These are phyloP conservation scores for Beta corolliflora DNA, from an alignment of 179 eudicot species.

Conservation along the genomic window DNA sequence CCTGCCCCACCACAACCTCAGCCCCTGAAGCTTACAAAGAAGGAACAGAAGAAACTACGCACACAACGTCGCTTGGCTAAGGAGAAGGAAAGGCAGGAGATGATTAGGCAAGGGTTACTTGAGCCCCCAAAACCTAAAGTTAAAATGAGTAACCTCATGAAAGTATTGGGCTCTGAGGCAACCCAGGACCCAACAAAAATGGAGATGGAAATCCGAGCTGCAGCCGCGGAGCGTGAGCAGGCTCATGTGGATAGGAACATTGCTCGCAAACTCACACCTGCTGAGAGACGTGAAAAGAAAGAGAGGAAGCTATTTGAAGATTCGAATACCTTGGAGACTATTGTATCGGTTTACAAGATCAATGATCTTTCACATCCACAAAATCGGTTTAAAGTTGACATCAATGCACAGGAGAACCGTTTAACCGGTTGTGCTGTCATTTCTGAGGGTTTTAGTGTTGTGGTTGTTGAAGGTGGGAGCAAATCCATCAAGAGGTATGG, in stretches of 20 bases:
- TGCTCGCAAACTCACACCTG: conserved; percentile 94
- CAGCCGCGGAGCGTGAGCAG: conserved; percentile 97
- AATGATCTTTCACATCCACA: conserved; percentile 76
- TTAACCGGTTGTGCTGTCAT: conserved; percentile 83
- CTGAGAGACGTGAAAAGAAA: conserved; percentile 91
- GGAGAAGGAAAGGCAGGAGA: conserved; percentile 94
- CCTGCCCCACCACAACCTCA: conserved; percentile 93
- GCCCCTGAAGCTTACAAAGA: conserved; percentile 92
- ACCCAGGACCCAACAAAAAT: conserved; percentile 93
- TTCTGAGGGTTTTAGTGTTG: conserved; percentile 66
- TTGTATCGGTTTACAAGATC: conserved; percentile 82
- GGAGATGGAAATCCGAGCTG: conserved; percentile 86
- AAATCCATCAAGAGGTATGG: conserved; percentile 94
- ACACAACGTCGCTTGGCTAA: conserved; percentile 81
- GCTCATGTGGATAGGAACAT: conserved; percentile 92
- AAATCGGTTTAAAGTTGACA: conserved; percentile 86
- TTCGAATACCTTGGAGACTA: conserved; percentile 58
- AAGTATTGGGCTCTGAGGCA: conserved; percentile 90
- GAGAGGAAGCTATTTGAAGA: conserved; percentile 94
- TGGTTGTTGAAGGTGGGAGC: conserved; percentile 92
- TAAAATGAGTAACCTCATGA: conserved; percentile 97
- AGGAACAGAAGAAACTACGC: conserved; percentile 93
- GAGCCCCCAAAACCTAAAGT: conserved; percentile 95
- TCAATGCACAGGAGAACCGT: conserved; percentile 92
- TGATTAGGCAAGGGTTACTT: conserved; percentile 90